A percentile compares a stretch with the other conserved stretches of the same genome.
Evolutionary conservation across 176 grass and related monocot species (phyloP).

Genomic region (Metroxylon sagu): DNA sequence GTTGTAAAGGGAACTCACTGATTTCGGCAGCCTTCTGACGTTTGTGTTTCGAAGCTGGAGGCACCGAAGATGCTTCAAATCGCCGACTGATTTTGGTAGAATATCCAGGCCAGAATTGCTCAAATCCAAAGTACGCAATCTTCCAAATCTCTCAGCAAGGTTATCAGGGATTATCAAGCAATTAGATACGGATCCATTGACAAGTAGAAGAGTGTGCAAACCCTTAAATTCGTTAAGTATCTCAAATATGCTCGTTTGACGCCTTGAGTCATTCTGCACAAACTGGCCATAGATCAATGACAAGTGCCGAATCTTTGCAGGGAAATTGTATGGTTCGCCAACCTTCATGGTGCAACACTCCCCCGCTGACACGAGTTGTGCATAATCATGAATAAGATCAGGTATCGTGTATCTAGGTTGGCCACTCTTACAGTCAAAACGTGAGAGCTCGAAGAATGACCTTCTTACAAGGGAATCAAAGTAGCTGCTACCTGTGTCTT

Average conservation of each 20-base stretch:
- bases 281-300: slow-evolving; percentile 7
- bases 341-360: slow-evolving; percentile 19
- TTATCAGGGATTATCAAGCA: slow-evolving; percentile 2
- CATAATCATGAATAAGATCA: slow-evolving; percentile 12
- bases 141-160: slow-evolving; percentile 18
- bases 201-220: slow-evolving; percentile 30
- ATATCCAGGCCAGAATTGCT: slow-evolving; percentile 13
- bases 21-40: slow-evolving; percentile 11
- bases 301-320: slow-evolving; percentile 15
- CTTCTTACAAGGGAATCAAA: slow-evolving; percentile 14
- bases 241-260: slow-evolving; percentile 1
- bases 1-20: slow-evolving; percentile 27
- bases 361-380: neutral
- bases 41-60: slow-evolving; percentile 37
- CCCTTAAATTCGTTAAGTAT: neutral
- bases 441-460: slow-evolving; percentile 19
- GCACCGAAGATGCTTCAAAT: slow-evolving; percentile 41
- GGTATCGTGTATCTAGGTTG: slow-evolving; percentile 10
- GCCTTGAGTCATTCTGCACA: too few relatives aligned
- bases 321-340: neutral
- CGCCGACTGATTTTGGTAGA: slow-evolving; percentile 29
- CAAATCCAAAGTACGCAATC: slow-evolving; percentile 27
- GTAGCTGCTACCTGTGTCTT: slow-evolving; percentile 16
- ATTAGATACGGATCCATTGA: slow-evolving; percentile 3
- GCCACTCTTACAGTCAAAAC: neutral